phyloP scores from a whole-genome alignment of 2,329 filamentous ascomycete genomes.

The Coniochaeta sp. region DNA sequence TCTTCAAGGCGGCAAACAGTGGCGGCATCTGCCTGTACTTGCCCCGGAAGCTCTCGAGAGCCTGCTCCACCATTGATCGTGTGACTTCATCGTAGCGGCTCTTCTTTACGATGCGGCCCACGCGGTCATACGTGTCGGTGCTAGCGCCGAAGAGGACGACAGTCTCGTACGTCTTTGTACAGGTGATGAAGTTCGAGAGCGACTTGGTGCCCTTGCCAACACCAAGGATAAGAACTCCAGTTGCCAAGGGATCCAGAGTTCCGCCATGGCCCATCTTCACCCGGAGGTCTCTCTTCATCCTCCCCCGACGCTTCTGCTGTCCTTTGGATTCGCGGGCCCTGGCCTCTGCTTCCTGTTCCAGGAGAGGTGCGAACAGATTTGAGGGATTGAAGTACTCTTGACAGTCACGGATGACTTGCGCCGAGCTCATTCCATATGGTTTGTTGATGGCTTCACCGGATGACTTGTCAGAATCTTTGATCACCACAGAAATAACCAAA shows the following conservation, averaged over 20 bases:
- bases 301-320: constrained; percentile 51
- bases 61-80: constrained; percentile 67
- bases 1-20: constrained; percentile 85
- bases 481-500: neutral
- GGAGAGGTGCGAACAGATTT: constrained; percentile 67
- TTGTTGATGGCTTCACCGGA: constrained; percentile 76
- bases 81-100: constrained; percentile 77
- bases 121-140: constrained; percentile 85
- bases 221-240: constrained; percentile 84
- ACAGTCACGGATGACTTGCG: constrained; percentile 82
- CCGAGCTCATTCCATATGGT: constrained; percentile 77
- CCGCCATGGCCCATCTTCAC: constrained; percentile 97
- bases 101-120: constrained; percentile 73
- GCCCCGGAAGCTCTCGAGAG: constrained; percentile 67
- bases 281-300: constrained; percentile 51
- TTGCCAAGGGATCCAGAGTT: constrained; percentile 89
- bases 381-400: constrained; percentile 81
- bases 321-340: constrained; percentile 49
- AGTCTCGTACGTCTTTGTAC: constrained; percentile 90
- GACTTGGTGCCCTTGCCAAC: constrained; percentile 83
- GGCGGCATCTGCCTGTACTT: constrained; percentile 85
- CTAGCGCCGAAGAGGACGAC: constrained; percentile 84
- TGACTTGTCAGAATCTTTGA: neutral
- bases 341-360: constrained; percentile 53
- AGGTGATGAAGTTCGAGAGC: constrained; percentile 70